Percentiles rank a stretch among this genome's conserved stretches.
Conservation (phyloP, 768 basidiomycete genomes). For the Thelephora ganbajun region DNA sequence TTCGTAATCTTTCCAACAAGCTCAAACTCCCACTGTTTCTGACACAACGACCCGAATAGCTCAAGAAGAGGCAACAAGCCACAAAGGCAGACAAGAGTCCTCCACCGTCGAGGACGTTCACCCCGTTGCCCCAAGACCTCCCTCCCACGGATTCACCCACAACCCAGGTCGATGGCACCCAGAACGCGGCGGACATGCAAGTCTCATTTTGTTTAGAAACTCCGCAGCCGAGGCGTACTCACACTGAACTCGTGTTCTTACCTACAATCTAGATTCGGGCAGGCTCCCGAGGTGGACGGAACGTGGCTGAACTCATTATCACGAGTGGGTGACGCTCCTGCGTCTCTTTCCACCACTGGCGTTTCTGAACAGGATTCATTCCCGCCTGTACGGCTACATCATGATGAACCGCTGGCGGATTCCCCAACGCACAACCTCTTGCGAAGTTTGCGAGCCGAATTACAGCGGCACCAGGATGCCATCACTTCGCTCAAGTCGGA, state of each 20-base stretch:
- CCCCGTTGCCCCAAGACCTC: slow-evolving; percentile 15
- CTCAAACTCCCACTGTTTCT: neutral
- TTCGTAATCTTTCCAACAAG: slow-evolving; percentile 19
- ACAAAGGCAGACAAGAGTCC: slow-evolving; percentile 28
- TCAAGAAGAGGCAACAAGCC: slow-evolving; percentile 67
- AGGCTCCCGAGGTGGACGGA: slow-evolving; percentile 19
- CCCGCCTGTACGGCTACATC: too few species aligned
- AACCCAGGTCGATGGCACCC: slow-evolving; percentile 19
- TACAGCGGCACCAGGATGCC: slow-evolving; percentile 6
- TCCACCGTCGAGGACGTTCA: slow-evolving; percentile 25
- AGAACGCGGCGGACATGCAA: slow-evolving; percentile 46
- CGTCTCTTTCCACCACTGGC: slow-evolving; percentile 14
- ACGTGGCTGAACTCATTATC: slow-evolving; percentile 55
- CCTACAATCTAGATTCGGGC: slow-evolving; percentile 25
- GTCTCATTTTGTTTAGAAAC: slow-evolving; percentile 19
- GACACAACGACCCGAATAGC: slow-evolving; percentile 23
- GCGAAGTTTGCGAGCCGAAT: neutral
- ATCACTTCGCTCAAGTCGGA: slow-evolving; percentile 6
- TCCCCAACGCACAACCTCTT: slow-evolving; percentile 3
- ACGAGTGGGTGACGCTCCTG: slow-evolving; percentile 21
- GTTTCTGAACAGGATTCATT: slow-evolving; percentile 1
- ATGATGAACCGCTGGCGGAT: neutral
- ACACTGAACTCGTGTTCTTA: neutral
- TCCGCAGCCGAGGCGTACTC: neutral
- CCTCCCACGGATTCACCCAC: slow-evolving; percentile 8